phyloP scores from a whole-genome alignment of 129 eudicot species.

The Silybum marianum region DNA sequence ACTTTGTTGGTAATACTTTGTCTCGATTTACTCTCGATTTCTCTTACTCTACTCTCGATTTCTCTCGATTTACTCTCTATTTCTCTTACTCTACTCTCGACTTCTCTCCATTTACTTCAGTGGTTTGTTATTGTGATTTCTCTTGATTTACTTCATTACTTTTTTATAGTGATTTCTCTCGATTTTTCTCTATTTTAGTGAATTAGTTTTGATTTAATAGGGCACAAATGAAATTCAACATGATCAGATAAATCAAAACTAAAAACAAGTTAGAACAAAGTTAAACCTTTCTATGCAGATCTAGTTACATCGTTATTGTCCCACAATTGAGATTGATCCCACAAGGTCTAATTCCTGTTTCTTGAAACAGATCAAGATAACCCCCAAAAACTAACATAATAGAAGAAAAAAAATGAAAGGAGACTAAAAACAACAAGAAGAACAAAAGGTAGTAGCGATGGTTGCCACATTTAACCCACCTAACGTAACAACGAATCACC shows the following conservation, averaged over 20 bases:
- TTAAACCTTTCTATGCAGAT: conserved; percentile 71
- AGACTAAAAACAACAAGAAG: background rate
- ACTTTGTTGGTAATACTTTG: too few relatives aligned
- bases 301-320: conserved; percentile 54
- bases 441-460: background rate
- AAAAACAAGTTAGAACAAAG: background rate
- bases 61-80: too few relatives aligned
- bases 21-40: too few relatives aligned
- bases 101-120: too few relatives aligned
- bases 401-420: background rate
- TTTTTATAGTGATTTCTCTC: too few relatives aligned
- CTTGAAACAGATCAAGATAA: conserved; percentile 12
- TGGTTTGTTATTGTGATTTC: too few relatives aligned
- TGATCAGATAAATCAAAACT: background rate
- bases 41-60: too few relatives aligned
- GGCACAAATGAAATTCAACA: background rate
- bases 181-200: too few relatives aligned
- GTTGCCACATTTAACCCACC: conserved; percentile 55
- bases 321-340: conserved; percentile 9
- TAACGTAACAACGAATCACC: conserved; percentile 38
- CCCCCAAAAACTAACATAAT: conserved; percentile 6
- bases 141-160: too few relatives aligned
- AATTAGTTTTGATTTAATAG: too few relatives aligned
- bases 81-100: too few relatives aligned
- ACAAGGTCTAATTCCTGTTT: background rate